Conservation (phyloP, 257 asterid genomes). For the Plantago major region DNA sequence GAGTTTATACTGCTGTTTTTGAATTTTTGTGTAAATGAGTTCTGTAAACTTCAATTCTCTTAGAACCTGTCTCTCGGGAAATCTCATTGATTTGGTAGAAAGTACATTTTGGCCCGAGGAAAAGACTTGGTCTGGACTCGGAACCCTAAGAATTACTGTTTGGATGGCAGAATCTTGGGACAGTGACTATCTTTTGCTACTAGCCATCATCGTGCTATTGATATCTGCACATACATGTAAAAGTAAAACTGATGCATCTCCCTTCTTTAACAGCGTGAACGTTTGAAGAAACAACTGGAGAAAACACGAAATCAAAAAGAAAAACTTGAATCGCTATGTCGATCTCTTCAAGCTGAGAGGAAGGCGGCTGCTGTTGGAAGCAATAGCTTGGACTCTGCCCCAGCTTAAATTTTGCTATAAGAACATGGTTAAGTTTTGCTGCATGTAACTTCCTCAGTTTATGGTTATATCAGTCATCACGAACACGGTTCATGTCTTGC, state of each 20-base stretch:
- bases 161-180: no score
- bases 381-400: constrained; percentile 37
- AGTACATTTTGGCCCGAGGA: no score
- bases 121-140: no score
- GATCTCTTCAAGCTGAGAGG: constrained; percentile 94
- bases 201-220: background rate
- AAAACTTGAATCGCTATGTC: constrained; percentile 84
- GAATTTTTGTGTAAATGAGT: no score
- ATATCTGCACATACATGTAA: background rate
- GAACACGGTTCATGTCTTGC: constrained; percentile 5
- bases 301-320: constrained; percentile 79
- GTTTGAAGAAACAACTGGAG: constrained; percentile 87
- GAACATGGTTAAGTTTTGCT: constrained; percentile 16
- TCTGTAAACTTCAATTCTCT: no score
- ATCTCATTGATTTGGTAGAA: no score
- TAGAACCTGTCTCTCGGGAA: no score
- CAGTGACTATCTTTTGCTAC: no score
- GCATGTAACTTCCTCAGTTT: background rate
- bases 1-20: no score
- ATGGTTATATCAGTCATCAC: background rate
- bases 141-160: no score
- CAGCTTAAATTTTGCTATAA: constrained; percentile 26
- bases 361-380: constrained; percentile 43
- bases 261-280: constrained; percentile 65
- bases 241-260: background rate